These are phyloP conservation scores for Sporobolus alterniflorus DNA, from an alignment of 202 grass and related monocot genomes.

Conservation along the genomic window DNA sequence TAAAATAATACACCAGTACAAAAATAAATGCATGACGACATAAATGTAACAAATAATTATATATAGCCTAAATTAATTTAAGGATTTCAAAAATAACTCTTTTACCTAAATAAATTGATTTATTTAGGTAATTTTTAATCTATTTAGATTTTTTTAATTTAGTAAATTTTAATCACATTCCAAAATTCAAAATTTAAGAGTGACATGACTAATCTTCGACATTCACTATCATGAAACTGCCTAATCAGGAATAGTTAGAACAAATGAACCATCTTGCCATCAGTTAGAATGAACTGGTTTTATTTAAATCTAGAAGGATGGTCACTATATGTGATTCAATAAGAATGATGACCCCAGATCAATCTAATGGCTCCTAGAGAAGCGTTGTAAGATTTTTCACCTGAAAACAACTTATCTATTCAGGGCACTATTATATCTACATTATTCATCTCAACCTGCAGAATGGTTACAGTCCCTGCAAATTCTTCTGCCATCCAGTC, in stretches of 20 bases:
- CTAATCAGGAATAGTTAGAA: constrained; percentile 23
- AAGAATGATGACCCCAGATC: constrained; percentile 23
- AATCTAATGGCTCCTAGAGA: constrained; percentile 39
- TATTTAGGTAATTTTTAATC: too few species aligned
- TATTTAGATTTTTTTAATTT: too few species aligned
- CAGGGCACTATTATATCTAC: constrained; percentile 40
- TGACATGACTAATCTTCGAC: constrained; percentile 29
- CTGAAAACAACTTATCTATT: constrained; percentile 36
- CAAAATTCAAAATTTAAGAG: too few species aligned
- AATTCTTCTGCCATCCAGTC: constrained; percentile 36
- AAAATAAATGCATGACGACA: too few species aligned
- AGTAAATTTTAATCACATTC: too few species aligned
- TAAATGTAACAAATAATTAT: too few species aligned
- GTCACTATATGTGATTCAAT: constrained; percentile 24
- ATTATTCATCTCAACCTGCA: constrained; percentile 51
- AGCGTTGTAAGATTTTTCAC: constrained; percentile 22
- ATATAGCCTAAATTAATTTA: too few species aligned
- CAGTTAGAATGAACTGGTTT: constrained; percentile 28
- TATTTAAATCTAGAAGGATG: constrained; percentile 27
- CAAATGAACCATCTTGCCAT: constrained; percentile 24
- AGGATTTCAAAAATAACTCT: too few species aligned
- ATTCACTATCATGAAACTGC: constrained; percentile 26
- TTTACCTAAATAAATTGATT: too few species aligned
- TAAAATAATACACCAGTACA: too few species aligned
- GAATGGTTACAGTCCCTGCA: constrained; percentile 38